Percentiles rank a stretch among this genome's conserved stretches.
Evolutionary conservation across 352 stramenopile genomes (phyloP).

Genomic region (Plasmopara viticola): DNA sequence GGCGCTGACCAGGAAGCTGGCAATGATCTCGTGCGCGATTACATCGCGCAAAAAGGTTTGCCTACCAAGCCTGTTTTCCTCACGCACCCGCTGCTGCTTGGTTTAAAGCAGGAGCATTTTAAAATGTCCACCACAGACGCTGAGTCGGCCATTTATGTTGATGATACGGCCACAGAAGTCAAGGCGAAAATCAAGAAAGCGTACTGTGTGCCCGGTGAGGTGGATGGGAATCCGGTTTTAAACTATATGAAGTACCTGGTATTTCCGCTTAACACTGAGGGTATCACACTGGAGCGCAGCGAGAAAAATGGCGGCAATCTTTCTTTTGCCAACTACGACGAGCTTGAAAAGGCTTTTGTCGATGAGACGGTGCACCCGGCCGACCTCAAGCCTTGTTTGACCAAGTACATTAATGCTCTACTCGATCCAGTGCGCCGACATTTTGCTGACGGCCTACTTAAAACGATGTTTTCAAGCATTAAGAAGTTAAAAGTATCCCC

Average conservation of each 20-base stretch:
- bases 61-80: slow-evolving; percentile 88
- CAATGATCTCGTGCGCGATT: slow-evolving; percentile 95
- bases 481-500: slow-evolving; percentile 79
- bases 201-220: slow-evolving; percentile 91
- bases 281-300: slow-evolving; percentile 69
- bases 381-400: slow-evolving; percentile 94
- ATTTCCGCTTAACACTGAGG: slow-evolving; percentile 75
- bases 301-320: slow-evolving; percentile 82
- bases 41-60: slow-evolving; percentile 88
- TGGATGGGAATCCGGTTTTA: slow-evolving; percentile 91
- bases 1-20: slow-evolving; percentile 96
- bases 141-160: slow-evolving; percentile 97
- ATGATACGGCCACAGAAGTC: slow-evolving; percentile 92
- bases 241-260: slow-evolving; percentile 97
- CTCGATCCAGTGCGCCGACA: slow-evolving; percentile 96
- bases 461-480: slow-evolving; percentile 93
- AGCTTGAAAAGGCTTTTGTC: slow-evolving; percentile 90
- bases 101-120: slow-evolving; percentile 97
- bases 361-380: slow-evolving; percentile 92
- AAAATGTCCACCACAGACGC: slow-evolving; percentile 99
- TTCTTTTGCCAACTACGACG: slow-evolving; percentile 85
- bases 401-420: slow-evolving; percentile 90
- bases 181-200: slow-evolving; percentile 99
- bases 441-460: slow-evolving; percentile 92
- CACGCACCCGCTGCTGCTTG: slow-evolving; percentile 96